Evolutionary conservation across 495 filamentous ascomycete genomes (phyloP), one percentile per base, ranked within the genome.

Genomic region (Hypoxylon lienhwacheense): DNA sequence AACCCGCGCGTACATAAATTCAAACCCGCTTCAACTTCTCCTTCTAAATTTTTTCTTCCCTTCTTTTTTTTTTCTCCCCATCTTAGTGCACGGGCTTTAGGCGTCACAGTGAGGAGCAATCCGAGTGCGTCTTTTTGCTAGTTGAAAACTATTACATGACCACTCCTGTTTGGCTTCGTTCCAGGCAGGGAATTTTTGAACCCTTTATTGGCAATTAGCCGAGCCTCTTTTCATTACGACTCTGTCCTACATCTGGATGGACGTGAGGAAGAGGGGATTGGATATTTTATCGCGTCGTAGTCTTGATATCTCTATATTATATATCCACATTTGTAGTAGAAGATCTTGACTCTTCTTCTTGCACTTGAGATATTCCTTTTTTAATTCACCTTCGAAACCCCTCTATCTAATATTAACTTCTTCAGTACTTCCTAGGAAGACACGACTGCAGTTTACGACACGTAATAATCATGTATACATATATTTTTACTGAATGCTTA

Each of bases 121-220:
- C 53, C 63, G 49, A 63, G 53, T 54, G 56, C 56, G 56, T 59
- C 12, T 59, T 68, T 66, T 68, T 68, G 65, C 65, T 66, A 65
- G 59, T 68, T 68, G 65, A 68, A 68, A 68, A 68, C 65, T 68
- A 68, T 47, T 55, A 35, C 16, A n/a, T 65, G 63, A 68, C 65
- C 57, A 47, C 65, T 68, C 46, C 59, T 62, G 37, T 50, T 42
- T 59, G 55, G 59, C 24, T 24, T 64, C 53, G 29, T 52, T 15
- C 55, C 48, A 50, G 55, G 65, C 36, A 62, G 65, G 62, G 65
- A 68, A 68, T 68, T 57, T 68, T 68, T 68, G 62, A 28, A 68
- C 57, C 50, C 25, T 21, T 16, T 10, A 46, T 14, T 4, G n/a
- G n/a, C n/a, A n/a, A 8, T 39, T 33, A 10, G n/a, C 4, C 29